Evolutionary conservation across 352 stramenopile genomes (phyloP).

Genomic region (Phytophthora melonis): DNA sequence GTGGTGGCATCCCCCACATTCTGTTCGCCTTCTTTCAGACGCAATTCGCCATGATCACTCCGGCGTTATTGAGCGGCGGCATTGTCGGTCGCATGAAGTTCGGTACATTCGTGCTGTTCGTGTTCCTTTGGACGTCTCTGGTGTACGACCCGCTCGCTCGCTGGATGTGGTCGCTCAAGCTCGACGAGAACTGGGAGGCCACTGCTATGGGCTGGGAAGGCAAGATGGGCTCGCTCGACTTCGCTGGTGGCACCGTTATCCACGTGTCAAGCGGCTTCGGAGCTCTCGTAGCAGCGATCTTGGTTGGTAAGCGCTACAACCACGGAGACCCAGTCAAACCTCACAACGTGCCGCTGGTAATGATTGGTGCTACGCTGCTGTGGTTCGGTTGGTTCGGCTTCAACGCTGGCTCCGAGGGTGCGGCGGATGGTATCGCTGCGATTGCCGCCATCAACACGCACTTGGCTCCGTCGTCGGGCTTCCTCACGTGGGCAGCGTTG

Average conservation of each 20-base stretch:
- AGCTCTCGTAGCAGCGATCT: slow-evolving; percentile 60
- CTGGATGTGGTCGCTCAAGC: slow-evolving; percentile 83
- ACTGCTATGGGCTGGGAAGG: slow-evolving; percentile 62
- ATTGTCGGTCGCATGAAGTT: slow-evolving; percentile 90
- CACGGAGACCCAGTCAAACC: slow-evolving; percentile 68
- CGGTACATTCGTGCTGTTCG: slow-evolving; percentile 76
- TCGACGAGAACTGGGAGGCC: slow-evolving; percentile 64
- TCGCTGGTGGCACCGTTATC: slow-evolving; percentile 81
- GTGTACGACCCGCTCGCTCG: slow-evolving; percentile 87
- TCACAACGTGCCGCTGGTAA: slow-evolving; percentile 82
- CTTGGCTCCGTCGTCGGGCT: slow-evolving; percentile 58
- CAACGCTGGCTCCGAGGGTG: slow-evolving; percentile 68
- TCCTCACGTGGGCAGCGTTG: slow-evolving; percentile 68
- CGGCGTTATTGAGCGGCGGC: slow-evolving; percentile 73
- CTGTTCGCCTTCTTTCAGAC: slow-evolving; percentile 87
- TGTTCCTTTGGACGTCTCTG: slow-evolving; percentile 78
- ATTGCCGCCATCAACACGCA: slow-evolving; percentile 77
- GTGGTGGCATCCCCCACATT: slow-evolving; percentile 67
- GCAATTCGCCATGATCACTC: slow-evolving; percentile 85
- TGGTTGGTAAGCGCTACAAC: slow-evolving; percentile 79
- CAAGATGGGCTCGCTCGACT: slow-evolving; percentile 76
- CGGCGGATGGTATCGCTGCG: slow-evolving; percentile 62
- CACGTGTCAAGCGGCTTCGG: slow-evolving; percentile 77
- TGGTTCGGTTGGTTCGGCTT: slow-evolving; percentile 89
- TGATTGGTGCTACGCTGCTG: slow-evolving; percentile 74